Percentiles rank a stretch among this genome's conserved stretches.
phyloP scores from a whole-genome alignment of 768 basidiomycete species.

The Hypsizygus marmoreus region DNA sequence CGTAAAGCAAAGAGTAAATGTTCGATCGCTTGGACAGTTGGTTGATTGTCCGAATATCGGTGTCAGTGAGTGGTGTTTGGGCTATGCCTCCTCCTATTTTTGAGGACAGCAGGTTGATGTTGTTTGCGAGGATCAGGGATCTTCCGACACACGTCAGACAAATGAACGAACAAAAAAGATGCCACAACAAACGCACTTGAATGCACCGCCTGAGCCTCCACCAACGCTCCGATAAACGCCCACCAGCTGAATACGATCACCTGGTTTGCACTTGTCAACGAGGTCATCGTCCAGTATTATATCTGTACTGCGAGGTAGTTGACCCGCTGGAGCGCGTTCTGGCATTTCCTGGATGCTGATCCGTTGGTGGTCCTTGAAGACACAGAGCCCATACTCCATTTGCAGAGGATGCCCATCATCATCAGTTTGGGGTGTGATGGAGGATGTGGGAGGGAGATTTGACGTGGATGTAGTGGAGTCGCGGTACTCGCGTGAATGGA shows the following conservation, averaged over 20 bases:
- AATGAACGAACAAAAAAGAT: conserved; percentile 8
- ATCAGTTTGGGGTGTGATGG: conserved; percentile 88
- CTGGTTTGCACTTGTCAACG: conserved; percentile 97
- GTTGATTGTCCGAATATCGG: conserved; percentile 95
- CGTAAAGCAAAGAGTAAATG: conserved; percentile 86
- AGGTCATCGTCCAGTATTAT: conserved; percentile 95
- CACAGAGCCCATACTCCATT: conserved; percentile 90
- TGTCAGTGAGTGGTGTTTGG: conserved; percentile 87
- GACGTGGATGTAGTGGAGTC: conserved; percentile 89
- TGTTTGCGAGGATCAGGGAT: conserved; percentile 92
- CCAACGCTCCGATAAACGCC: conserved; percentile 94
- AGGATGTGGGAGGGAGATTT: conserved; percentile 81
- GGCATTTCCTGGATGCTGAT: conserved; percentile 99
- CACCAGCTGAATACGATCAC: conserved; percentile 95
- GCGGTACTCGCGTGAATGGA: conserved; percentile 88
- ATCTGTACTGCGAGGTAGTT: conserved; percentile 94
- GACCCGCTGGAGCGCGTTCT: conserved; percentile 95
- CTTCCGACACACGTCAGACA: conserved; percentile 40
- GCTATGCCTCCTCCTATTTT: conserved; percentile 96
- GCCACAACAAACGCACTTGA: conserved; percentile 66
- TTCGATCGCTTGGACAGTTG: conserved; percentile 85
- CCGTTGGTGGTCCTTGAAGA: conserved; percentile 95
- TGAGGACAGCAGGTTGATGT: conserved; percentile 91
- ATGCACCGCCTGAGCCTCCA: conserved; percentile 87
- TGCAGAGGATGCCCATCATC: conserved; percentile 85